A percentile compares a stretch with the other conserved stretches of the same genome.
These are phyloP conservation scores for Turritis glabra DNA, from an alignment of 345 rosid species.

Conservation along the genomic window DNA sequence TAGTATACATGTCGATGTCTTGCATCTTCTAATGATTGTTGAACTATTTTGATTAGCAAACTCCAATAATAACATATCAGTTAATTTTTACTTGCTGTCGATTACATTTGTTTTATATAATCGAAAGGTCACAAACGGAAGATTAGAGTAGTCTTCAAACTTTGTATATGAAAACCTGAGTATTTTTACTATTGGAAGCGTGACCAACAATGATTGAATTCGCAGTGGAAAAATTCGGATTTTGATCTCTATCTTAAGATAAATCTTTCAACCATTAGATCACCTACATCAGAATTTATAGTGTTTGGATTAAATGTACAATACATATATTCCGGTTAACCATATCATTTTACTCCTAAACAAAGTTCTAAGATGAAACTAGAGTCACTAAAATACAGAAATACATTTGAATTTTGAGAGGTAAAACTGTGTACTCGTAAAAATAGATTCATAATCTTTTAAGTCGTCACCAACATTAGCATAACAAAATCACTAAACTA, in stretches of 20 bases:
- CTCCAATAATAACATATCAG: neutral
- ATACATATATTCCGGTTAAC: neutral
- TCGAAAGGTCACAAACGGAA: neutral
- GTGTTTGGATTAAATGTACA: neutral
- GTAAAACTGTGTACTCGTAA: neutral
- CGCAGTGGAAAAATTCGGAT: neutral
- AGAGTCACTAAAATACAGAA: neutral
- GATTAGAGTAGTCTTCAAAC: too few relatives aligned
- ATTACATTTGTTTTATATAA: neutral
- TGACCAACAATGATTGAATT: neutral
- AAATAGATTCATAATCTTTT: neutral
- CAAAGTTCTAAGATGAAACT: constrained; percentile 1
- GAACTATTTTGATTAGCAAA: constrained; percentile 10
- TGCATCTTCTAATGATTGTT: constrained; percentile 19
- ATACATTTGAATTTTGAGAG: neutral
- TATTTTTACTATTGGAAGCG: neutral
- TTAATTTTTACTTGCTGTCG: neutral
- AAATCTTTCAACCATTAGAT: too few relatives aligned
- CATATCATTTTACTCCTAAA: too few relatives aligned
- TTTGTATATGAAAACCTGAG: too few relatives aligned
- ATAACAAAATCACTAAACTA: constrained; percentile 14
- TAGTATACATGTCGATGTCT: neutral
- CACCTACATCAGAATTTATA: too few relatives aligned
- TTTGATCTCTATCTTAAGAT: too few relatives aligned
- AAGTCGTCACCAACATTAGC: constrained; percentile 21